Evolutionary conservation across 2,329 filamentous ascomycete genomes (phyloP).

Genomic region (Colletotrichum phormii): DNA sequence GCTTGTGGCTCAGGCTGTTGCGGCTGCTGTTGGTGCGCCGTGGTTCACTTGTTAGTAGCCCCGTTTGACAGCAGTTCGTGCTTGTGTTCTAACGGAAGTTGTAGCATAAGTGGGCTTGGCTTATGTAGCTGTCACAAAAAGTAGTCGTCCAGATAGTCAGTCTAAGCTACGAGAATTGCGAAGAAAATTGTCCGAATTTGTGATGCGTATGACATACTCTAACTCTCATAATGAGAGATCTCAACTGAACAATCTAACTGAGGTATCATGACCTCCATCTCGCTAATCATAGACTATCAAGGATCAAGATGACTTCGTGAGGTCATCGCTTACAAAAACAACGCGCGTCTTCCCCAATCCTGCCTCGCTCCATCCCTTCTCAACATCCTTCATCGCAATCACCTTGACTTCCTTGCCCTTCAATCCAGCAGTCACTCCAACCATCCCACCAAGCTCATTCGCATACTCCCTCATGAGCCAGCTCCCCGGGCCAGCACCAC

Average conservation of each 20-base stretch:
- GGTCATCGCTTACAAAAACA: slow-evolving; percentile 44
- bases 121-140: background rate
- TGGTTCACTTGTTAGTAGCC: slow-evolving; percentile 27
- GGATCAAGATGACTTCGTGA: background rate
- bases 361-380: slow-evolving; percentile 41
- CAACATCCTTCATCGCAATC: slow-evolving; percentile 42
- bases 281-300: too few species aligned
- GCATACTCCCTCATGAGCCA: slow-evolving; percentile 48
- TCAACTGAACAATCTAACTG: background rate
- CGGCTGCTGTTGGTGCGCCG: slow-evolving; percentile 36
- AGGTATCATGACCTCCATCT: background rate
- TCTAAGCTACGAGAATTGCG: background rate
- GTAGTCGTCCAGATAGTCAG: background rate
- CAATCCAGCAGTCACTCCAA: slow-evolving; percentile 41
- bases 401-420: slow-evolving; percentile 38
- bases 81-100: background rate
- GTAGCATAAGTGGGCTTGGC: background rate
- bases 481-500: slow-evolving; percentile 58
- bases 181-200: background rate
- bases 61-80: accelerated
- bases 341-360: slow-evolving; percentile 40
- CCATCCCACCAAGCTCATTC: slow-evolving; percentile 41
- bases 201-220: background rate
- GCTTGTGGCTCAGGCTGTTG: slow-evolving; percentile 53
- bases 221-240: too few species aligned